Base-by-base conservation (phyloP, 2,329 filamentous ascomycete genomes). In the Tolypocladium amazonense region DNA sequence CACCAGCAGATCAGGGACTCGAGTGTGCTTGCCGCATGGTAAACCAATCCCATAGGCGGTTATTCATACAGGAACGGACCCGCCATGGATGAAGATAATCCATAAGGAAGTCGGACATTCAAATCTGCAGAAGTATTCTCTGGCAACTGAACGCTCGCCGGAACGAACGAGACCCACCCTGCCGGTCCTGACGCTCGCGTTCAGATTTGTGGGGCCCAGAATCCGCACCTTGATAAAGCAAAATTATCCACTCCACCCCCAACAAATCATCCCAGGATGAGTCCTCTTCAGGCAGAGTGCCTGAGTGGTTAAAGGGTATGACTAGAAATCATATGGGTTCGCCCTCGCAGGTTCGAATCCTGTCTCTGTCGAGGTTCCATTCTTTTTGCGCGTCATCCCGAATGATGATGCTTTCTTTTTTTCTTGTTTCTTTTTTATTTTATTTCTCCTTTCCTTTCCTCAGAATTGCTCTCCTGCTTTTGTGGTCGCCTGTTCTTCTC, bases 291-390 rank as follows among this genome's bases (percentile, higher is more conserved):
- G 63, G 62, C 63, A 60, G 62, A 64, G 62, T 64, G 63, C 58
- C 63, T 52, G 62, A 65, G 63, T 65, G 63, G 62, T 65, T 62
- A 64, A 63, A 52, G 63, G 59, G 63, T 60, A 61, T 59, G 60
- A 61, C 60, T 65, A 64, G 63, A 65, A 64, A 65, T 62, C 61
- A 60, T 61, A 63, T 64, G 63, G 62, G 52, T 65, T 65, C 63
- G 63, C 55, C 62, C 63, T 62, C 63, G 58, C 62, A 65, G 62
- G 63, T 65, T 65, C 62, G 62, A 65, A 62, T 65, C 63, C 62
- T 65, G 63, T 64, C 63, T 64, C 62, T 61, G 63, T 65, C 63
- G 63, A 52, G 35, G 15, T 58, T 43, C 43, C 27, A 33, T 52
- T 52, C 25, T 53, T 54, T 58, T 61, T 52, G n/a, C 56, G 14